Conservation (phyloP, 1,139 yeast species). For the Blastobotrys illinoisensis region DNA sequence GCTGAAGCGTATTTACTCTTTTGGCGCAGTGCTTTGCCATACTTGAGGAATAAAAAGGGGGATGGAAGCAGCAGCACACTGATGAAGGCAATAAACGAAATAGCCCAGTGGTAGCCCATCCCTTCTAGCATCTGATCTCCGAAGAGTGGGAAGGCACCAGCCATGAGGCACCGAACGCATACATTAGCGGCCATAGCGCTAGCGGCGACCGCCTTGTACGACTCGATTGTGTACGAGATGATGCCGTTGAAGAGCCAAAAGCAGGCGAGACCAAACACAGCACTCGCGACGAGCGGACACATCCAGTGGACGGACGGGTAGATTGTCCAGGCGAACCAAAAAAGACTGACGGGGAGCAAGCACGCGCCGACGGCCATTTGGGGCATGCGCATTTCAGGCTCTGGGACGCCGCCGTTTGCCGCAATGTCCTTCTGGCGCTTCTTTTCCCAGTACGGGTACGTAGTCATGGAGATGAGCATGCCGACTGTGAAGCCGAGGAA, state of each 20-base stretch:
- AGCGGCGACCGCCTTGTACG: slow-evolving; percentile 8
- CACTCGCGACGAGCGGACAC: slow-evolving; percentile 51
- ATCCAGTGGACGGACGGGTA: slow-evolving; percentile 73
- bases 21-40: slow-evolving; percentile 17
- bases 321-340: slow-evolving; percentile 59
- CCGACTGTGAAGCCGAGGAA: slow-evolving; percentile 31
- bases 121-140: slow-evolving; percentile 49
- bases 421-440: background rate
- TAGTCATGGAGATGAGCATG: slow-evolving; percentile 6
- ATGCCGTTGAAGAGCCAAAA: slow-evolving; percentile 7
- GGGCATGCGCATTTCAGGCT: slow-evolving; percentile 45
- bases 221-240: slow-evolving; percentile 8
- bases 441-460: slow-evolving; percentile 14
- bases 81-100: slow-evolving; percentile 6
- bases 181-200: slow-evolving; percentile 11
- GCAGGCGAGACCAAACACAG: slow-evolving; percentile 10
- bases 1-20: slow-evolving; percentile 13
- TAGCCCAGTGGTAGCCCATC: slow-evolving; percentile 39
- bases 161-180: slow-evolving; percentile 38
- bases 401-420: background rate
- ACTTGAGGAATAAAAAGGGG: slow-evolving; percentile 8
- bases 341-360: slow-evolving; percentile 50
- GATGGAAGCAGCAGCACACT: slow-evolving; percentile 3
- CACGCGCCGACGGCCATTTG: slow-evolving; percentile 42
- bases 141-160: slow-evolving; percentile 65